Evolutionary conservation across 2,329 filamentous ascomycete species (phyloP), one percentile per base, ranked within the genome.

Genomic region (Capronia coronata): DNA sequence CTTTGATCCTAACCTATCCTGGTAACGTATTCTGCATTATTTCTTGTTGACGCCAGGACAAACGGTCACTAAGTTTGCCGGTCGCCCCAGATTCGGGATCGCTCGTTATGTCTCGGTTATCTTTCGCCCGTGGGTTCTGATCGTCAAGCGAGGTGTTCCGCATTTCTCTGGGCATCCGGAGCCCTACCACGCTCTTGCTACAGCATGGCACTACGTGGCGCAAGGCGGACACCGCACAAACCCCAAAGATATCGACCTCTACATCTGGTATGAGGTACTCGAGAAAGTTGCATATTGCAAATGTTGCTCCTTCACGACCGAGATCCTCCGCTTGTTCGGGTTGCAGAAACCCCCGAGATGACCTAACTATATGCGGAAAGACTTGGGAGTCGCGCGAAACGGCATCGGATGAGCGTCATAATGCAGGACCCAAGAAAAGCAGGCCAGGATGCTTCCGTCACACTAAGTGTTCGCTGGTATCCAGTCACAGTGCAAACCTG

Each of bases 371-470:
- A 5, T 19, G 14, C 14, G 18, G 14, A 19, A 19, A 6, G 7
- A 6, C 7, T 37, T 37, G 18, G 14, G 34, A 19, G 18, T 18
- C 16, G 6, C 14, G 14, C 34, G 34, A 34, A 13, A 37, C n/a
- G 34, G 34, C 34, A 18, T 37, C 34, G 34, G 34, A 19, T 37
- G 34, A 37, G 34, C 34, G 18, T 37, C 34, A 19, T 7, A 18
- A 37, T 18, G 14, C 34, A 16, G 43, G 21, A 29, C 37, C 11
- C 8, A 52, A 35, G 23, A 18, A 14, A 6, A 37, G 16, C 7
- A 6, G 23, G 30, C n/a, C n/a, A n/a, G 43, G 43, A 39, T 46
- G 23, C 19, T 38, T 37, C 43, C 43, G 43, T 29, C 43, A 11
- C 32, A n/a, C 32, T 38, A 38, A 46, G 14, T 2, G 7, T 29